A percentile compares a stretch with the other conserved stretches of the same genome.
Evolutionary conservation across 805 yeast species (phyloP).

Genomic region (Lipomyces spencermartinsiae): DNA sequence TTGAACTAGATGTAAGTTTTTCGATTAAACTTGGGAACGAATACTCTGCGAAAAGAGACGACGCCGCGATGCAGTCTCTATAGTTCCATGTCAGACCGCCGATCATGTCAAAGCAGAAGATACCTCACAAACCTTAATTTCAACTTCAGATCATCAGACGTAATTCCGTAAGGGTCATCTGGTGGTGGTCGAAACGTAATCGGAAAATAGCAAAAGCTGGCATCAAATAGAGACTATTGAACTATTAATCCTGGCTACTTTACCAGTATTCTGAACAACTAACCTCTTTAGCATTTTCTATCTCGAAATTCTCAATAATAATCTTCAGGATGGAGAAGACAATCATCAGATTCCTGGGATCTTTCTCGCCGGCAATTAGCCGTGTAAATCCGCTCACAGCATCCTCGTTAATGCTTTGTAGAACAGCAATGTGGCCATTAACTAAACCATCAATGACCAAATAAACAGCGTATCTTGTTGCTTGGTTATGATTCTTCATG

Average conservation of each 20-base stretch:
- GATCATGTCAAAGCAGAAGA: not conserved
- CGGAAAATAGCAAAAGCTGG: slow-evolving; percentile 93
- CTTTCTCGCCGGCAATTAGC: slow-evolving; percentile 87
- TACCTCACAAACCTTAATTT: slow-evolving; percentile 49
- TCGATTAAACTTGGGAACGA: slow-evolving; percentile 78
- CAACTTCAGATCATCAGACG: slow-evolving; percentile 71
- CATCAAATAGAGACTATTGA: slow-evolving; percentile 73
- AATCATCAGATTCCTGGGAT: slow-evolving; percentile 81
- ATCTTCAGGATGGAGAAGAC: slow-evolving; percentile 64
- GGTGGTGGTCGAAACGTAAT: slow-evolving; percentile 89
- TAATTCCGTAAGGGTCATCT: slow-evolving; percentile 79
- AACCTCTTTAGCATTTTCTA: slow-evolving; percentile 45
- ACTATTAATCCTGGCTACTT: not conserved
- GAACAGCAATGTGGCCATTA: slow-evolving; percentile 17
- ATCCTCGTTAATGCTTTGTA: slow-evolving; percentile 47
- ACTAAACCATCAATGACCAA: slow-evolving; percentile 48
- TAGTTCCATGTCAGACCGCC: not conserved
- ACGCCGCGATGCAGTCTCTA: slow-evolving; percentile 68
- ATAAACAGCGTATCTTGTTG: slow-evolving; percentile 62
- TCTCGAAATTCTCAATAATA: slow-evolving; percentile 53
- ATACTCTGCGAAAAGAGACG: slow-evolving; percentile 69
- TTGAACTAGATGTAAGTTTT: slow-evolving; percentile 77
- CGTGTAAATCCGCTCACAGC: slow-evolving; percentile 66
- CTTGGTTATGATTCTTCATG: slow-evolving; percentile 44
- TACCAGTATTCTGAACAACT: not conserved